phyloP scores from a whole-genome alignment of 1,139 yeast species.

The Scheffersomyces quercinus region DNA sequence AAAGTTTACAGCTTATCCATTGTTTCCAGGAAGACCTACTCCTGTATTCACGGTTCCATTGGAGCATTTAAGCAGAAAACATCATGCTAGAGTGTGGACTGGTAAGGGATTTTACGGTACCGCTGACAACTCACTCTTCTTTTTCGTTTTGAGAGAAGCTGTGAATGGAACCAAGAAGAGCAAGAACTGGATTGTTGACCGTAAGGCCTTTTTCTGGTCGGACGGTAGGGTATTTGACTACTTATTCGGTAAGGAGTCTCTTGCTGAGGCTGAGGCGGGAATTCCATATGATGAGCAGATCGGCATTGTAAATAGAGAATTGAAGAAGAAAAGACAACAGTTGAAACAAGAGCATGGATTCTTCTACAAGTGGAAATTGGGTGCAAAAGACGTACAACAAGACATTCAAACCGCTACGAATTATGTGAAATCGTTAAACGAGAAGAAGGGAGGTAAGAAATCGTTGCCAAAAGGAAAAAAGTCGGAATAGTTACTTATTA shows the following conservation, averaged over 20 bases:
- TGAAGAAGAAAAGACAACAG: constrained; percentile 40
- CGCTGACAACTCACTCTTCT: constrained; percentile 70
- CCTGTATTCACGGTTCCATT: constrained; percentile 74
- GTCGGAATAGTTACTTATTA: background rate
- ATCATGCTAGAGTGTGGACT: constrained; percentile 72
- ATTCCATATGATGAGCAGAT: constrained; percentile 63
- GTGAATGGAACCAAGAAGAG: constrained; percentile 34
- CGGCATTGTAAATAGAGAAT: constrained; percentile 41
- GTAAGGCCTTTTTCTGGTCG: constrained; percentile 85
- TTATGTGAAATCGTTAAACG: constrained; percentile 11
- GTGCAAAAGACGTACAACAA: constrained; percentile 32
- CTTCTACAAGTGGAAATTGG: constrained; percentile 43
- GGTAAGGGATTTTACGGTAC: constrained; percentile 89
- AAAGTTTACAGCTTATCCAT: constrained; percentile 70
- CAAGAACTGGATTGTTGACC: constrained; percentile 75
- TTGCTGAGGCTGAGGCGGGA: constrained; percentile 77
- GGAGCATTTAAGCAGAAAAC: constrained; percentile 53
- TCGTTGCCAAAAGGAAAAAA: background rate
- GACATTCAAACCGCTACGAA: constrained; percentile 29
- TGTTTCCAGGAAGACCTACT: constrained; percentile 73
- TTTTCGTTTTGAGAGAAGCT: constrained; percentile 66
- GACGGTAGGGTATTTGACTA: constrained; percentile 85
- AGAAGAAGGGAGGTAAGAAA: background rate
- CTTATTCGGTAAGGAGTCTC: constrained; percentile 73
- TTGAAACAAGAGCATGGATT: constrained; percentile 41